phyloP scores from a whole-genome alignment of 768 basidiomycete species.

The Phanerodontia chrysosporium region DNA sequence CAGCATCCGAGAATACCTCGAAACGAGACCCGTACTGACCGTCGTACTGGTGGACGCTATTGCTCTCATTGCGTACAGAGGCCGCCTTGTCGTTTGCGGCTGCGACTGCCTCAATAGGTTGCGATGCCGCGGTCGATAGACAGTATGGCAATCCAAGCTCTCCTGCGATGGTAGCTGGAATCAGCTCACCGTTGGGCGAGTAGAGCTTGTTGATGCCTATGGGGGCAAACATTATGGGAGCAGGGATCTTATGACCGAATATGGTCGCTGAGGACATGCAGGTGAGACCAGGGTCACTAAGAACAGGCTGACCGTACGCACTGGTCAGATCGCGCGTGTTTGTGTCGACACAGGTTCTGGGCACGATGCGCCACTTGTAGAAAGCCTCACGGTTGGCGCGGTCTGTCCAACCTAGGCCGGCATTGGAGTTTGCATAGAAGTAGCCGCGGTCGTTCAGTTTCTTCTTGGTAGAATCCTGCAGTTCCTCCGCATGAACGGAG shows the following conservation, averaged over 20 bases:
- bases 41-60: conserved; percentile 30
- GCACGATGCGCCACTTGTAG: conserved; percentile 51
- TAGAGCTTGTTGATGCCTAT: conserved; percentile 55
- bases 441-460: conserved; percentile 43
- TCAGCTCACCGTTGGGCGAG: conserved; percentile 40
- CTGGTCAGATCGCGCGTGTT: conserved; percentile 44
- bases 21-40: conserved; percentile 14
- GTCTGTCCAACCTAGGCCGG: conserved; percentile 49
- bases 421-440: conserved; percentile 51
- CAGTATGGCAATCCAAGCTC: conserved; percentile 49
- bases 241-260: conserved; percentile 45
- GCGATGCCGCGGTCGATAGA: conserved; percentile 46
- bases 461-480: conserved; percentile 36
- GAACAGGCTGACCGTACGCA: conserved; percentile 16
- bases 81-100: conserved; percentile 41
- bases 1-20: background rate
- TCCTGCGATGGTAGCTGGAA: conserved; percentile 43
- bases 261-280: conserved; percentile 27
- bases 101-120: conserved; percentile 49
- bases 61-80: conserved; percentile 32
- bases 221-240: conserved; percentile 51
- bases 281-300: background rate
- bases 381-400: conserved; percentile 51
- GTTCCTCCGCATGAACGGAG: conserved; percentile 40
- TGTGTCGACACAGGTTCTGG: conserved; percentile 51